Conservation (phyloP, 2,329 filamentous ascomycete species). For the Cladosporium halotolerans region DNA sequence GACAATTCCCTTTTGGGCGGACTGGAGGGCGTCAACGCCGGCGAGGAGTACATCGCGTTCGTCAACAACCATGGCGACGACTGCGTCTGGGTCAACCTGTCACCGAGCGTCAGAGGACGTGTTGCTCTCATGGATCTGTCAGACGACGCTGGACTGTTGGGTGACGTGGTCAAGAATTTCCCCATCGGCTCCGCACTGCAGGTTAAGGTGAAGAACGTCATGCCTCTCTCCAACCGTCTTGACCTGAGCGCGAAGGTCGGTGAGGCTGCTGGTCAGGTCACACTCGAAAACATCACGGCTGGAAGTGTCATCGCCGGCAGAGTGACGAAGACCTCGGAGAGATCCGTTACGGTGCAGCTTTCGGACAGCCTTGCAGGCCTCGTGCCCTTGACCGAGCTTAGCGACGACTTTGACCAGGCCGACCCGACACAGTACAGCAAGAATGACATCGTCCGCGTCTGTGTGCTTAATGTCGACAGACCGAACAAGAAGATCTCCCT, state of each 20-base stretch:
- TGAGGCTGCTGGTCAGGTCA: slow-evolving; percentile 47
- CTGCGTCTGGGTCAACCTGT: slow-evolving; percentile 84
- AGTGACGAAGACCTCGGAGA: slow-evolving; percentile 79
- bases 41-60: slow-evolving; percentile 70
- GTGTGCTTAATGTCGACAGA: slow-evolving; percentile 70
- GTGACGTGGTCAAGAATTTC: slow-evolving; percentile 71
- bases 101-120: slow-evolving; percentile 79
- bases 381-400: slow-evolving; percentile 74
- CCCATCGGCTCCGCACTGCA: slow-evolving; percentile 83
- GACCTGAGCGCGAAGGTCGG: slow-evolving; percentile 54
- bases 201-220: slow-evolving; percentile 69
- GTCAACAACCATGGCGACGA: slow-evolving; percentile 82
- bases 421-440: slow-evolving; percentile 70
- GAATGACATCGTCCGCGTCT: slow-evolving; percentile 84
- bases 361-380: slow-evolving; percentile 73
- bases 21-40: slow-evolving; percentile 65
- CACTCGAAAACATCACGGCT: slow-evolving; percentile 64
- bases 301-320: slow-evolving; percentile 78
- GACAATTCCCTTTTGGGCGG: slow-evolving; percentile 57
- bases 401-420: slow-evolving; percentile 77
- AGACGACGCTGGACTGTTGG: slow-evolving; percentile 73
- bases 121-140: slow-evolving; percentile 78
- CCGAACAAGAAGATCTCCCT: slow-evolving; percentile 79
- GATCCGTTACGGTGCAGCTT: slow-evolving; percentile 77
- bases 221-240: slow-evolving; percentile 66